Evolutionary conservation across 192 early-diverging fungal species (phyloP).

Genomic region (Radiomyces spectabilis): DNA sequence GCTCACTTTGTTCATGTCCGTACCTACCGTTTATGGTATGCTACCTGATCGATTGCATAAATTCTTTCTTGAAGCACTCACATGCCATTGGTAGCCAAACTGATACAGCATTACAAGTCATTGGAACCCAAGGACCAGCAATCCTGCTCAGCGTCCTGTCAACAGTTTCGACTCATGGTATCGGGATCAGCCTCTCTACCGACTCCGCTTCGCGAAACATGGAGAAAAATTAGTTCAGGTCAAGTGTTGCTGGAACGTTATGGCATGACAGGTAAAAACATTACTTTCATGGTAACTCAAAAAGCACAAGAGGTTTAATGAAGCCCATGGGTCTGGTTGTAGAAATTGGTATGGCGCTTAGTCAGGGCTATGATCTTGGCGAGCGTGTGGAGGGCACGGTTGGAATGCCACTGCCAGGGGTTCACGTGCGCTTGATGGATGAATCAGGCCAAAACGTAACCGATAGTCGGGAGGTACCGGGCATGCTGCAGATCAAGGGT

Average conservation of each 20-base stretch:
- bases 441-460: constrained; percentile 44
- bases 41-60: too few species aligned
- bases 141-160: constrained; percentile 38
- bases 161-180: constrained; percentile 69
- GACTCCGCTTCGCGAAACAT: constrained; percentile 52
- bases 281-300: neutral
- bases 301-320: neutral
- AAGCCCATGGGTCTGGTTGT: neutral
- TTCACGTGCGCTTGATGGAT: constrained; percentile 48
- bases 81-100: constrained; percentile 45
- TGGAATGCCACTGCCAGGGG: constrained; percentile 66
- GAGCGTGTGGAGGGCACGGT: constrained; percentile 55
- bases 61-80: too few species aligned
- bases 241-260: constrained; percentile 78
- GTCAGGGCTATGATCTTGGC: constrained; percentile 38
- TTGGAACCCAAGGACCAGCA: constrained; percentile 32
- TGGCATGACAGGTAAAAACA: constrained; percentile 60
- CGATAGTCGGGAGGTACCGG: constrained; percentile 39
- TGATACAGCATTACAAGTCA: constrained; percentile 48
- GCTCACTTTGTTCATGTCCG: constrained; percentile 79
- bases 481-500: constrained; percentile 69
- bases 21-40: constrained; percentile 77
- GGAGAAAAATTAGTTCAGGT: constrained; percentile 62
- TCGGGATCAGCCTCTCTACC: constrained; percentile 76
- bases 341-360: constrained; percentile 88